A percentile compares a stretch with the other conserved stretches of the same genome.
Conservation (phyloP, 1,284 basidiomycete species). For the Megacollybia platyphylla region DNA sequence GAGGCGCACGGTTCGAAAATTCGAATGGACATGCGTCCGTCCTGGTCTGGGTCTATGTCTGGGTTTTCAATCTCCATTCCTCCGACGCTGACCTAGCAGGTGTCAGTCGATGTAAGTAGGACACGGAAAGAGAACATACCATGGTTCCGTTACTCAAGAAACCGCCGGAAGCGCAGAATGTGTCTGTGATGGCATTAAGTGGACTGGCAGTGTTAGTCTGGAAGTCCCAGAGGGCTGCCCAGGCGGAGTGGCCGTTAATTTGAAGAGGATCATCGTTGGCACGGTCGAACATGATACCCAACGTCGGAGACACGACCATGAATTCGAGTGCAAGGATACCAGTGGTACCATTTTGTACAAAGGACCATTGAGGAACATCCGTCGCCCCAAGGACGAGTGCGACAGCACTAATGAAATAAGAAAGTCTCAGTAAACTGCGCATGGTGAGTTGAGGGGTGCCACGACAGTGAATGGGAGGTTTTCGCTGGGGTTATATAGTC, state of each 20-base stretch:
- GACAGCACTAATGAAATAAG: too few species aligned
- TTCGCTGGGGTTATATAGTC: too few species aligned
- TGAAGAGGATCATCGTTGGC: constrained; percentile 29
- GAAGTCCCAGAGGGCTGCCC: constrained; percentile 33
- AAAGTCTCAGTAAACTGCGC: too few species aligned
- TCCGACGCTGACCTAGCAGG: constrained; percentile 23
- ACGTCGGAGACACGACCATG: constrained; percentile 29
- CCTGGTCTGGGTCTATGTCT: constrained; percentile 7
- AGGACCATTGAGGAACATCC: constrained; percentile 13
- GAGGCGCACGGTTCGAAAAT: constrained; percentile 25
- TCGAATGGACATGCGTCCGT: constrained; percentile 20
- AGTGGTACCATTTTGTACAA: constrained; percentile 23
- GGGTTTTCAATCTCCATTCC: constrained; percentile 18
- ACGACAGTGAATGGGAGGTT: too few species aligned
- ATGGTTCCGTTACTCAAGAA: constrained; percentile 36
- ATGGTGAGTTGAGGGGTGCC: too few species aligned
- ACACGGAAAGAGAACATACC: constrained; percentile 13
- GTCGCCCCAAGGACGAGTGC: too few species aligned
- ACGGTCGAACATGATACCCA: constrained; percentile 32
- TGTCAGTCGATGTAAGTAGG: too few species aligned
- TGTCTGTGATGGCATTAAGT: constrained; percentile 30
- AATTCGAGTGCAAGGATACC: constrained; percentile 35
- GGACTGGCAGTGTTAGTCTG: constrained; percentile 24
- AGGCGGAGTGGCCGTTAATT: constrained; percentile 27
- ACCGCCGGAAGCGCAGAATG: constrained; percentile 37